These are phyloP conservation scores for Austroboletus eburneus DNA, from an alignment of 768 basidiomycete genomes.

Conservation along the genomic window DNA sequence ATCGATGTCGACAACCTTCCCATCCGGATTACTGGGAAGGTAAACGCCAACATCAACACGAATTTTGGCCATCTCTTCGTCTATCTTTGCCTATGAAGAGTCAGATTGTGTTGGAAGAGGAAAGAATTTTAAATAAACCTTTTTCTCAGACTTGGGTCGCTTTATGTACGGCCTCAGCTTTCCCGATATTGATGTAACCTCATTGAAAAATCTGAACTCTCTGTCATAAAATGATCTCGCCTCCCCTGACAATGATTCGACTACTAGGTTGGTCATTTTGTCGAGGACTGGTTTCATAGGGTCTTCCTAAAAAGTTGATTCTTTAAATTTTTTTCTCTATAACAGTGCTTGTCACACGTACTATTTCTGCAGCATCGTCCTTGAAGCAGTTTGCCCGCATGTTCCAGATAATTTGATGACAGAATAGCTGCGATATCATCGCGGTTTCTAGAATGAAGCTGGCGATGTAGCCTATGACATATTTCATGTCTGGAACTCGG, in stretches of 20 bases:
- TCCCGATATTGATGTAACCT: constrained; percentile 97
- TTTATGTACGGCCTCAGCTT: constrained; percentile 97
- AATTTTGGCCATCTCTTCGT: constrained; percentile 99
- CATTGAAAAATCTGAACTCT: constrained; percentile 93
- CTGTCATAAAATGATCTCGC: constrained; percentile 88
- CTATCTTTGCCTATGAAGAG: constrained; percentile 81
- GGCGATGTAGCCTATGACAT: constrained; percentile 75
- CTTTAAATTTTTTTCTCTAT: constrained; percentile 1
- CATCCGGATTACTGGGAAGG: constrained; percentile 95
- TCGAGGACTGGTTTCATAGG: constrained; percentile 97
- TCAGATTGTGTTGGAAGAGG: neutral
- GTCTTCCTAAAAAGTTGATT: constrained; percentile 61
- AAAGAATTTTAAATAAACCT: constrained; percentile 42
- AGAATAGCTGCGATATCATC: constrained; percentile 95
- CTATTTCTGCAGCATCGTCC: constrained; percentile 84
- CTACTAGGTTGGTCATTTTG: constrained; percentile 73
- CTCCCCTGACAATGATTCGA: constrained; percentile 81
- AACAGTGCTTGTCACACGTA: constrained; percentile 32
- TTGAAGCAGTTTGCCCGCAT: constrained; percentile 99
- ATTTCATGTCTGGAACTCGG: neutral
- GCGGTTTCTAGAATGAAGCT: constrained; percentile 96
- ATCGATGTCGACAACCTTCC: constrained; percentile 94
- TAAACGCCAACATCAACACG: constrained; percentile 93
- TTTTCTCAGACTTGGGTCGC: constrained; percentile 93
- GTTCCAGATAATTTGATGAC: constrained; percentile 99